Conservation (phyloP, 164 flowering plant genomes). For the Annona squamosa region DNA sequence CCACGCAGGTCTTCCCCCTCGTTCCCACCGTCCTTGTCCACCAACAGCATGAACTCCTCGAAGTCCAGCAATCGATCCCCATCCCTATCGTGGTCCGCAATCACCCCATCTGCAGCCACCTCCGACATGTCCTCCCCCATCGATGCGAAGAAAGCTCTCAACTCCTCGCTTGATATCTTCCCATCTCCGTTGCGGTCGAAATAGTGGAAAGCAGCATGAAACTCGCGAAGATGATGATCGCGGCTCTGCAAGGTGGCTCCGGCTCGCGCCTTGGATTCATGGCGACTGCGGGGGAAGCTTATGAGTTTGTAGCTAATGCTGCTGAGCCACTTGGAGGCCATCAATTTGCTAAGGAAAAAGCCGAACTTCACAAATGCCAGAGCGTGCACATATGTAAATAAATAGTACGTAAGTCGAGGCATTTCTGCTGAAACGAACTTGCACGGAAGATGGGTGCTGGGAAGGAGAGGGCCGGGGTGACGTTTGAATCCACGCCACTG, state of each 20-base stretch:
- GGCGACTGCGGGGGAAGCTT: slow-evolving; percentile 7
- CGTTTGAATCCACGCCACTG: too few species aligned
- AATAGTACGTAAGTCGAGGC: too few species aligned
- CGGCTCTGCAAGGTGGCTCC: not conserved
- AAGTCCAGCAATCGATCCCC: slow-evolving; percentile 51
- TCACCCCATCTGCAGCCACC: slow-evolving; percentile 41
- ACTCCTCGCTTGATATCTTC: slow-evolving; percentile 55
- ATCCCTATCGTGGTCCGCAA: slow-evolving; percentile 43
- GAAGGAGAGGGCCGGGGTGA: too few species aligned
- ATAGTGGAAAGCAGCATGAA: slow-evolving; percentile 33
- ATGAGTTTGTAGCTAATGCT: slow-evolving; percentile 10
- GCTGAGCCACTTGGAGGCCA: slow-evolving; percentile 12
- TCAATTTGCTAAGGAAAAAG: not conserved
- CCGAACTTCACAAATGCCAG: too few species aligned
- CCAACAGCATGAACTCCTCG: slow-evolving; percentile 43
- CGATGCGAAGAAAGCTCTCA: slow-evolving; percentile 44
- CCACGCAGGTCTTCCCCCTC: slow-evolving; percentile 35
- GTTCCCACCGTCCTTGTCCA: slow-evolving; percentile 27
- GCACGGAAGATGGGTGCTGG: too few species aligned
- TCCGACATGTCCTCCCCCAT: slow-evolving; percentile 60
- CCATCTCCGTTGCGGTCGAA: slow-evolving; percentile 70
- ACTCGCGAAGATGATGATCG: slow-evolving; percentile 29
- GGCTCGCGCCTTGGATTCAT: not conserved
- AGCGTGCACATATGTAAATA: too few species aligned
- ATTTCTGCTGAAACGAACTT: too few species aligned